Percentiles rank a stretch among this genome's conserved stretches.
phyloP scores from a whole-genome alignment of 805 yeast genomes.

The Wickerhamiella allomyrinae region DNA sequence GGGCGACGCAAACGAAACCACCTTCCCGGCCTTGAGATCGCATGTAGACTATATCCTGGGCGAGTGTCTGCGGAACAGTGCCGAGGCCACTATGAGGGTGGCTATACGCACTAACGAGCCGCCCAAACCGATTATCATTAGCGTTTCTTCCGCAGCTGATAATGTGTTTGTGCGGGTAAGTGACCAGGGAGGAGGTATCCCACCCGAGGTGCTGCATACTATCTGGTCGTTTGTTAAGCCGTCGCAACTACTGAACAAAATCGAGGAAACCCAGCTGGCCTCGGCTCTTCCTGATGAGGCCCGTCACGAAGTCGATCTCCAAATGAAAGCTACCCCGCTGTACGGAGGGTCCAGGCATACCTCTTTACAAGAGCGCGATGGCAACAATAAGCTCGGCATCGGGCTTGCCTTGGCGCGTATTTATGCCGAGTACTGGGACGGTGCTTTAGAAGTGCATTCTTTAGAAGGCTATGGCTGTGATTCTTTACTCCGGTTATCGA shows the following conservation, averaged over 20 bases:
- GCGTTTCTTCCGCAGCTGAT: constrained; percentile 51
- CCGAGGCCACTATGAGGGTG: constrained; percentile 39
- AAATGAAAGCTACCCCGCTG: background rate
- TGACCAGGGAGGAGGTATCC: constrained; percentile 84
- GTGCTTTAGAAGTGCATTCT: constrained; percentile 66
- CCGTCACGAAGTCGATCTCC: background rate
- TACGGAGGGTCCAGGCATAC: background rate
- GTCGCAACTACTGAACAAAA: constrained; percentile 2
- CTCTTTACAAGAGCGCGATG: constrained; percentile 49
- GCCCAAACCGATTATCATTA: constrained; percentile 49
- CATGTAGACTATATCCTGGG: constrained; percentile 80
- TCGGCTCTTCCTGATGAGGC: background rate
- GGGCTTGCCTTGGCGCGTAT: constrained; percentile 89
- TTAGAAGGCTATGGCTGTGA: constrained; percentile 89
- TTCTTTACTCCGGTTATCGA: constrained; percentile 63
- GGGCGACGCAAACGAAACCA: constrained; percentile 45
- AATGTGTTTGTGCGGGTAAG: constrained; percentile 64
- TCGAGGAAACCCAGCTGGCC: constrained; percentile 3
- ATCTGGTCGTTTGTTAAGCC: constrained; percentile 72
- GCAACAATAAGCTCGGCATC: constrained; percentile 62
- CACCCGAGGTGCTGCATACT: constrained; percentile 39
- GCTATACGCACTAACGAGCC: constrained; percentile 22
- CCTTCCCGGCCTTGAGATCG: constrained; percentile 70
- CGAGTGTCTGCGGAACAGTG: constrained; percentile 73
- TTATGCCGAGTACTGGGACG: constrained; percentile 95